Percentiles rank a stretch among this genome's conserved stretches.
Evolutionary conservation across 768 basidiomycete species (phyloP).

Genomic region (Kwoniella shandongensis): DNA sequence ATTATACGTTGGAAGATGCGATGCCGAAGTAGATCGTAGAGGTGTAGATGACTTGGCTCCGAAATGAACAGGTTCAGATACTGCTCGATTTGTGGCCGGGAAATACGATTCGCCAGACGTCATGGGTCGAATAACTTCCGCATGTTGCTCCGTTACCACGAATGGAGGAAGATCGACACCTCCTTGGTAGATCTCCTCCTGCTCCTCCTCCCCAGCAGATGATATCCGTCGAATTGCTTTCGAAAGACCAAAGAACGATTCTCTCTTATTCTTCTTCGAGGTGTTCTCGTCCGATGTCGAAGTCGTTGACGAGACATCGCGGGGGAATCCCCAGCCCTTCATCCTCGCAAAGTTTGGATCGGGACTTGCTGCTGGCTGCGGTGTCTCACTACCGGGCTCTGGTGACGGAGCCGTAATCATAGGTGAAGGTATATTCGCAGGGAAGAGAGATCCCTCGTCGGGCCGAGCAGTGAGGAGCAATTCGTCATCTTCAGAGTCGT

Average conservation of each 20-base stretch:
- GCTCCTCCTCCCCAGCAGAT: conserved; percentile 5
- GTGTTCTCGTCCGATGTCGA: background rate
- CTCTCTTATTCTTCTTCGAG: conserved; percentile 15
- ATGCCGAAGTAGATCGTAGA: background rate
- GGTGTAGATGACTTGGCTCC: background rate
- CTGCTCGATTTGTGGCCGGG: conserved; percentile 7
- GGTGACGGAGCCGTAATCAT: conserved; percentile 7
- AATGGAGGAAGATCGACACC: conserved; percentile 33
- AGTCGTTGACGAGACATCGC: conserved; percentile 6
- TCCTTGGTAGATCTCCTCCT: background rate
- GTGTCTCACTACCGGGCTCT: background rate
- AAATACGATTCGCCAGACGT: background rate
- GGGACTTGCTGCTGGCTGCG: background rate
- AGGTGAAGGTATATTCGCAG: background rate
- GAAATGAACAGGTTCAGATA: conserved; percentile 24
- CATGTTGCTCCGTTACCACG: background rate
- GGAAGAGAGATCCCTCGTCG: background rate
- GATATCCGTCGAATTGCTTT: conserved; percentile 5
- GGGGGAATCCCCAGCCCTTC: conserved; percentile 33
- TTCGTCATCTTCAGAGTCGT: conserved; percentile 8
- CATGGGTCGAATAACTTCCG: too few species aligned
- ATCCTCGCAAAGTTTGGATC: conserved; percentile 18
- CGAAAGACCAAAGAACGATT: conserved; percentile 37
- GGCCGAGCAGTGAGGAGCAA: background rate
- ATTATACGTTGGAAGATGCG: background rate